Percentiles rank a stretch among this genome's conserved stretches.
Evolutionary conservation across 2,329 filamentous ascomycete species (phyloP).

Genomic region (Fonsecaea nubica): DNA sequence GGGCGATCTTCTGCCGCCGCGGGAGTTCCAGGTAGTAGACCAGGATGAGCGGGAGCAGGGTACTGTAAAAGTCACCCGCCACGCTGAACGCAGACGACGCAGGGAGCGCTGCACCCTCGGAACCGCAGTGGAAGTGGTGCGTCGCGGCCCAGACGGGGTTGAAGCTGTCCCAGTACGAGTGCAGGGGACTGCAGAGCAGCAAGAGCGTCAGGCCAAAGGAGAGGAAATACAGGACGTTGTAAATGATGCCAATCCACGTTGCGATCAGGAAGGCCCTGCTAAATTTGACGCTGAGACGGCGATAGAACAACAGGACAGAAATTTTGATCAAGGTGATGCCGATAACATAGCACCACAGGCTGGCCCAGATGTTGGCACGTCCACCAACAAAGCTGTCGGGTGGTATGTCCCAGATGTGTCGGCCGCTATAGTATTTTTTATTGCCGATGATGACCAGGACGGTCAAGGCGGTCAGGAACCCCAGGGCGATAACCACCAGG

Average conservation of each 20-base stretch:
- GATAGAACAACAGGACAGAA: conserved; percentile 41
- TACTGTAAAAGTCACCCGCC: conserved; percentile 39
- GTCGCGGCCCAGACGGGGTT: conserved; percentile 30
- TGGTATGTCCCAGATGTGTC: conserved; percentile 40
- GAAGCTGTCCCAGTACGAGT: conserved; percentile 39
- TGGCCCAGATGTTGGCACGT: conserved; percentile 38
- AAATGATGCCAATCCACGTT: conserved; percentile 40
- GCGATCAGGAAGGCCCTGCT: conserved; percentile 36
- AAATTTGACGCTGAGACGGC: conserved; percentile 39
- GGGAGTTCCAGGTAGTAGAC: conserved; percentile 36
- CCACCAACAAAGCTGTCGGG: conserved; percentile 23
- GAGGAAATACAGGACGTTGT: conserved; percentile 38
- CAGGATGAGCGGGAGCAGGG: conserved; percentile 36
- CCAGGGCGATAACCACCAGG: conserved; percentile 32
- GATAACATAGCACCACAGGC: conserved; percentile 32
- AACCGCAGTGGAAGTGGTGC: conserved; percentile 30
- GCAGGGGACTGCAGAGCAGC: conserved; percentile 36
- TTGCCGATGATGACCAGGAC: conserved; percentile 38
- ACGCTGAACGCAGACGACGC: conserved; percentile 35
- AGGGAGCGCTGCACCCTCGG: conserved; percentile 34
- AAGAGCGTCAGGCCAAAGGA: conserved; percentile 34
- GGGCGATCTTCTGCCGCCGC: conserved; percentile 33
- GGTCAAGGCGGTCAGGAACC: conserved; percentile 27
- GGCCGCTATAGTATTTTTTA: conserved; percentile 32
- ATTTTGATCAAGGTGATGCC: conserved; percentile 34